Evolutionary conservation across 176 grass and related monocot genomes (phyloP).

Genomic region (Tillandsia leiboldiana): DNA sequence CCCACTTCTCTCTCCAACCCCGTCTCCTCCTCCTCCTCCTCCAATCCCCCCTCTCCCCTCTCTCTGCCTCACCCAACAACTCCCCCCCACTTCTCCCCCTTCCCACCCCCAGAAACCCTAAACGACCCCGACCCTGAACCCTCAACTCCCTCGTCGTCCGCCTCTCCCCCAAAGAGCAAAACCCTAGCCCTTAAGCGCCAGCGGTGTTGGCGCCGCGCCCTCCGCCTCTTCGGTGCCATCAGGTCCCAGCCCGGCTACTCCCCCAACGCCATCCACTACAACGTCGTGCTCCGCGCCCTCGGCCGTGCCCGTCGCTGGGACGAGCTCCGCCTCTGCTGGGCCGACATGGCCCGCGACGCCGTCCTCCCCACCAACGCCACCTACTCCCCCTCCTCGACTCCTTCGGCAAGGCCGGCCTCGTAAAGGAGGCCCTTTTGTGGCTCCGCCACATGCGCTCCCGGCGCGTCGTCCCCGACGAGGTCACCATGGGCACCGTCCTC

Average conservation of each 20-base stretch:
- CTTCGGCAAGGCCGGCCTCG: slow-evolving; percentile 46
- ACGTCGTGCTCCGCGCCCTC: slow-evolving; percentile 47
- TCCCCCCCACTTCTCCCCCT: background rate
- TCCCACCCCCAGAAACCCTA: background rate
- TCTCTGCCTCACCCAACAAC: slow-evolving; percentile 12
- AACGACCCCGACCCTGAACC: background rate
- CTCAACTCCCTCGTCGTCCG: slow-evolving; percentile 18
- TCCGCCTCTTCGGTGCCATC: slow-evolving; percentile 42
- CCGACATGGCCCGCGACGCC: slow-evolving; percentile 28
- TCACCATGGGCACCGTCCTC: slow-evolving; percentile 59
- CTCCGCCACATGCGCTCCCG: slow-evolving; percentile 48
- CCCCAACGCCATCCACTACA: slow-evolving; percentile 46
- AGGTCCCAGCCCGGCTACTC: slow-evolving; percentile 36
- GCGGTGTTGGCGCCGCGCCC: slow-evolving; percentile 42
- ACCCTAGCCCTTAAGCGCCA: slow-evolving; percentile 49
- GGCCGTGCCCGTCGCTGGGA: slow-evolving; percentile 43
- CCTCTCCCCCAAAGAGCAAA: slow-evolving; percentile 39
- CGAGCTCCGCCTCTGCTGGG: slow-evolving; percentile 40
- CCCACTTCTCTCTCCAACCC: background rate
- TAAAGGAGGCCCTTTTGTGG: slow-evolving; percentile 41
- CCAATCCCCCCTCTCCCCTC: slow-evolving; percentile 5
- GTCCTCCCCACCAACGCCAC: slow-evolving; percentile 41
- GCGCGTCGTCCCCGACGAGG: slow-evolving; percentile 41
- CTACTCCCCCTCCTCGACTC: slow-evolving; percentile 56
- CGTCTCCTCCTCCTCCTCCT: background rate